Evolutionary conservation across 176 grass and related monocot genomes (phyloP).

Genomic region (Themeda triandra): DNA sequence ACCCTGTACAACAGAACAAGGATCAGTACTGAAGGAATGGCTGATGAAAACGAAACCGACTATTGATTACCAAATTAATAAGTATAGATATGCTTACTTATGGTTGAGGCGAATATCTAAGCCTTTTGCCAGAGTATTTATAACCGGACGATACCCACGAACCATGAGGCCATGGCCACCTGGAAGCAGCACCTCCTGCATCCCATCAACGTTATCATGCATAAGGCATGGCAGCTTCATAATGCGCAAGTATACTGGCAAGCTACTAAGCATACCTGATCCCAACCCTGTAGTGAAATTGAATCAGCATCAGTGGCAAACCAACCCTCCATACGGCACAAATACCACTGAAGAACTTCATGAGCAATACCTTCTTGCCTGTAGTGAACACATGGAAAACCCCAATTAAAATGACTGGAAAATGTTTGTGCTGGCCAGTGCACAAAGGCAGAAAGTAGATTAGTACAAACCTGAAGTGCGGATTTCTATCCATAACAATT

Average conservation of each 20-base stretch:
- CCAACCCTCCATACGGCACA: slow-evolving; percentile 99
- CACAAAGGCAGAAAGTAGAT: slow-evolving; percentile 6
- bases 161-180: slow-evolving; percentile 99
- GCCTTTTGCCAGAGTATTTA: slow-evolving; percentile 94
- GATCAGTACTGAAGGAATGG: slow-evolving; percentile 24
- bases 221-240: slow-evolving; percentile 6
- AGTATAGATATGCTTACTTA: slow-evolving; percentile 39
- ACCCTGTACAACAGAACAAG: slow-evolving; percentile 50
- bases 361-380: slow-evolving; percentile 92
- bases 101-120: slow-evolving; percentile 84
- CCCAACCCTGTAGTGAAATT: slow-evolving; percentile 87
- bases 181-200: slow-evolving; percentile 94
- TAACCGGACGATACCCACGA: slow-evolving; percentile 91
- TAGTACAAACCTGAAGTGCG: slow-evolving; percentile 65
- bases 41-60: neutral
- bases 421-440: neutral
- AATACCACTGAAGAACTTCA: slow-evolving; percentile 94
- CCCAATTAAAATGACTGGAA: slow-evolving; percentile 6
- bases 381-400: slow-evolving; percentile 9
- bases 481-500: slow-evolving; percentile 72
- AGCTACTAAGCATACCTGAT: slow-evolving; percentile 45
- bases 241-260: neutral
- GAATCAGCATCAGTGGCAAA: slow-evolving; percentile 92
- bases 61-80: neutral
- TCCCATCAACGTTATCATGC: neutral